Percentiles rank a stretch among this genome's conserved stretches.
Conservation (phyloP, 805 yeast genomes). For the Monosporozyma aerobia region DNA sequence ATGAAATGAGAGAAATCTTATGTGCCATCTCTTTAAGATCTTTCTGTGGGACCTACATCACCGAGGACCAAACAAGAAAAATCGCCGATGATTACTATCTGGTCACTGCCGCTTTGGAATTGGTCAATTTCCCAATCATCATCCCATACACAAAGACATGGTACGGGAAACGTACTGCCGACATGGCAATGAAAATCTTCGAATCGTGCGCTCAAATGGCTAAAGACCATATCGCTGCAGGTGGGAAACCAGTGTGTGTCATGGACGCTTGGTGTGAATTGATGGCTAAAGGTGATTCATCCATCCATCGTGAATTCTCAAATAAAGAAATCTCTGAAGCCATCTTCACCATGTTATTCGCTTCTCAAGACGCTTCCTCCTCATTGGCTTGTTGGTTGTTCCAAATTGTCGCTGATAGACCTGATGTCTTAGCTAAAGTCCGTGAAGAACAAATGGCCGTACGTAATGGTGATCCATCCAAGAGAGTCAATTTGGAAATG, state of each 20-base stretch:
- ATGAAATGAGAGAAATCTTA: constrained; percentile 88
- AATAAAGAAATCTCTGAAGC: constrained; percentile 93
- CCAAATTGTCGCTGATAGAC: constrained; percentile 92
- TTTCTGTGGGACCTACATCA: constrained; percentile 91
- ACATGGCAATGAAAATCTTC: constrained; percentile 86
- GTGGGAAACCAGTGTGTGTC: constrained; percentile 76
- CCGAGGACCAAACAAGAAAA: constrained; percentile 78
- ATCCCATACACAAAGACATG: constrained; percentile 94
- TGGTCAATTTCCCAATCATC: constrained; percentile 95
- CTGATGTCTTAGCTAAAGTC: constrained; percentile 76
- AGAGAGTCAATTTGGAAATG: constrained; percentile 55
- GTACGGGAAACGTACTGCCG: constrained; percentile 93
- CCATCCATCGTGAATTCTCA: constrained; percentile 68
- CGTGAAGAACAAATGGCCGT: constrained; percentile 86
- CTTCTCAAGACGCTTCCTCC: constrained; percentile 96
- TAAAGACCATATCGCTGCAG: constrained; percentile 65
- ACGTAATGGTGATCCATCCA: constrained; percentile 65
- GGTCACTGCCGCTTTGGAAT: constrained; percentile 92
- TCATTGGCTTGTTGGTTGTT: constrained; percentile 97
- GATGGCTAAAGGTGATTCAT: constrained; percentile 61
- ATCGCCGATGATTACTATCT: constrained; percentile 88
- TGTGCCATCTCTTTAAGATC: constrained; percentile 90
- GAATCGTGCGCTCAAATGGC: constrained; percentile 84
- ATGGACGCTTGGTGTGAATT: constrained; percentile 91
- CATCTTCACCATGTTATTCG: constrained; percentile 90